These are phyloP conservation scores for Phytophthora podocarpi DNA, from an alignment of 352 stramenopile species.

Conservation along the genomic window DNA sequence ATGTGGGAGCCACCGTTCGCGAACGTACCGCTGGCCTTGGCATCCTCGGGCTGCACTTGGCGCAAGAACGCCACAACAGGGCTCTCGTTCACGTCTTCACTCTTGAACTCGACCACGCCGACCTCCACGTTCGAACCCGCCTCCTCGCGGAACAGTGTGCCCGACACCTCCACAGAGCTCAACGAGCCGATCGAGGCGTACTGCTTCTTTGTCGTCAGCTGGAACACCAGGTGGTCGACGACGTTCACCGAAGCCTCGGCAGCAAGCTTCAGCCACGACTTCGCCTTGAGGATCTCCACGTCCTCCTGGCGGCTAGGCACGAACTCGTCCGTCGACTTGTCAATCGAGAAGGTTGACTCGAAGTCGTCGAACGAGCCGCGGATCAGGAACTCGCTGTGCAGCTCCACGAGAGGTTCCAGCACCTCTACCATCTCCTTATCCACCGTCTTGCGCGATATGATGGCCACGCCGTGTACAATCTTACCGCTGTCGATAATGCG, in stretches of 20 bases:
- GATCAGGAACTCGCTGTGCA: slow-evolving; percentile 88
- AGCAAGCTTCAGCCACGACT: slow-evolving; percentile 62
- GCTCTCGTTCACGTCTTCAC: slow-evolving; percentile 49
- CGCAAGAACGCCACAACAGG: slow-evolving; percentile 53
- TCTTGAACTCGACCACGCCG: slow-evolving; percentile 40
- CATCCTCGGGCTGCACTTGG: slow-evolving; percentile 34
- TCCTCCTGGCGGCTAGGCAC: slow-evolving; percentile 43
- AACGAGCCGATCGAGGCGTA: slow-evolving; percentile 54
- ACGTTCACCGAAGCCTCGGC: slow-evolving; percentile 31
- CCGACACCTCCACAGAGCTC: slow-evolving; percentile 53
- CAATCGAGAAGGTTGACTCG: slow-evolving; percentile 69
- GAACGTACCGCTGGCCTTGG: slow-evolving; percentile 38
- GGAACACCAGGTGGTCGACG: slow-evolving; percentile 59
- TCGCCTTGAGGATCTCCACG: slow-evolving; percentile 66
- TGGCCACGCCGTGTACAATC: slow-evolving; percentile 71
- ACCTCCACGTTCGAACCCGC: slow-evolving; percentile 41
- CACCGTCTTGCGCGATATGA: slow-evolving; percentile 68
- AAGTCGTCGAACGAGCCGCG: slow-evolving; percentile 82
- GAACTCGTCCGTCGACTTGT: slow-evolving; percentile 50
- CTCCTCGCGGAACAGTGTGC: slow-evolving; percentile 47
- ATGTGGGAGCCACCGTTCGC: slow-evolving; percentile 69
- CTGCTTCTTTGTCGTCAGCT: slow-evolving; percentile 56
- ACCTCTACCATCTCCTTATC: slow-evolving; percentile 56
- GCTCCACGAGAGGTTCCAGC: slow-evolving; percentile 70
- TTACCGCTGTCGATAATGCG: slow-evolving; percentile 83